Evolutionary conservation across 1,139 yeast species (phyloP), one percentile per base, ranked within the genome.

Genomic region (Taiozyma onychis): DNA sequence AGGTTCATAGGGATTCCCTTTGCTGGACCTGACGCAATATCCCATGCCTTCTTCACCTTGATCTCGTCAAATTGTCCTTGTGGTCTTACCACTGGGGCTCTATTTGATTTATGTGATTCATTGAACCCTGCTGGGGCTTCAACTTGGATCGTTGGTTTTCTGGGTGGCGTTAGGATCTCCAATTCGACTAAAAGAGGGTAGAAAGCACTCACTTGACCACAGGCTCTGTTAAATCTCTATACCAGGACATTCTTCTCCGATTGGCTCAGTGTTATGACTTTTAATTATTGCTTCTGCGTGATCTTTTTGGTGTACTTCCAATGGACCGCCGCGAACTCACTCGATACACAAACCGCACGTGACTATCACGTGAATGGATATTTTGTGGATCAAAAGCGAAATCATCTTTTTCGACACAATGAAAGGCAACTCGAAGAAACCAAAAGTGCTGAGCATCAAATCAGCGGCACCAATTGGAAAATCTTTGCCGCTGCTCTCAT

Each of bases 1-100:
- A 87, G 66, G 61, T 89, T 93, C 95, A 90, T 87, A 6, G 97
- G 96, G 30, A 93, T 72, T 26, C 83, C 77, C 64, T 91, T 93
- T 3, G 91, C 89, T 0, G 98, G 97, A 1, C 83, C 83, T 18
- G 79, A 69, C 2, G 97, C 96, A 35, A 87, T 65, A 54, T 88
- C 95, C 96, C 97, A 89, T 0, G 95, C 93, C 63, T 85, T 88
- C 63, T 77, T 16, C 13, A 16, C 21, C 18, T 48, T 51, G 6
- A 51, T 14, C 3, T 26, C 44, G 28, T 51, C 53, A 1, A 48
- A n/a, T 28, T 49, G 50, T 5, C 34, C 32, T 18, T 44, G 24
- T 28, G 46, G 44, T 39, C 37, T 43, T 4, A 26, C 18, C 3
- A 28, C 24, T 32, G 41, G 44, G 18, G 45, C 34, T 16, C 26